phyloP scores from a whole-genome alignment of 495 filamentous ascomycete species.

The Penicillium riverlandense region DNA sequence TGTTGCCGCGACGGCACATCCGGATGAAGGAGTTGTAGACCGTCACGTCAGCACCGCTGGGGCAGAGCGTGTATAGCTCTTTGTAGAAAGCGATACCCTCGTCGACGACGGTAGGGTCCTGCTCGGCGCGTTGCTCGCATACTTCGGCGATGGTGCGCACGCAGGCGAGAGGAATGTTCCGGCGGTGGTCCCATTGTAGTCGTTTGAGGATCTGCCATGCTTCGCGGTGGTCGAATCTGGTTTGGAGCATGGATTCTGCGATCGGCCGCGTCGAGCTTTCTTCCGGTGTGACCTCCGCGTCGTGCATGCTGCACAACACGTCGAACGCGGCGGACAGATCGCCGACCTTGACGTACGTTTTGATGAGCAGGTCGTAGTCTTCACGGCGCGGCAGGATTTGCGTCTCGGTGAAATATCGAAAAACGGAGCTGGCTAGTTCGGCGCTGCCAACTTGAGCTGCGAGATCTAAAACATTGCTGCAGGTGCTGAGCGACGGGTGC shows the following conservation, averaged over 20 bases:
- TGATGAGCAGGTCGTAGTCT: constrained; percentile 73
- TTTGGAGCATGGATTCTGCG: constrained; percentile 30
- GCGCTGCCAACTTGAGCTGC: constrained; percentile 60
- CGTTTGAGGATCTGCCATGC: constrained; percentile 48
- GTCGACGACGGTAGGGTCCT: constrained; percentile 24
- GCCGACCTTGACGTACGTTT: constrained; percentile 52
- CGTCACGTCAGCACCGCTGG: constrained; percentile 47
- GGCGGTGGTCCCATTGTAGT: constrained; percentile 27
- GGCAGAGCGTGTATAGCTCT: constrained; percentile 54
- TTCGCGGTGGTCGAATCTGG: constrained; percentile 21
- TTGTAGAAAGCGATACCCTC: constrained; percentile 66
- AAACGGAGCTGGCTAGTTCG: constrained; percentile 41
- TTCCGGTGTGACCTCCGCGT: constrained; percentile 45
- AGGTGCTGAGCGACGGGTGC: constrained; percentile 57
- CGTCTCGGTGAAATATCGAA: constrained; percentile 35
- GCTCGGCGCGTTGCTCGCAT: constrained; percentile 20
- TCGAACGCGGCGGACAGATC: constrained; percentile 51
- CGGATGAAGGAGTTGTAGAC: constrained; percentile 64
- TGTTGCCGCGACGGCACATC: constrained; percentile 43
- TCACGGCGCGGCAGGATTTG: constrained; percentile 45
- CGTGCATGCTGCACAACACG: constrained; percentile 61
- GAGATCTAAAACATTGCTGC: constrained; percentile 57
- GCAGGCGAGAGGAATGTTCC: constrained; percentile 22
- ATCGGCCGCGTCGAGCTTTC: constrained; percentile 53
- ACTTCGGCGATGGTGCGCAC: constrained; percentile 25